A percentile compares a stretch with the other conserved stretches of the same genome.
These are phyloP conservation scores for Oidium heveae DNA, from an alignment of 2,329 filamentous ascomycete genomes.

Conservation along the genomic window DNA sequence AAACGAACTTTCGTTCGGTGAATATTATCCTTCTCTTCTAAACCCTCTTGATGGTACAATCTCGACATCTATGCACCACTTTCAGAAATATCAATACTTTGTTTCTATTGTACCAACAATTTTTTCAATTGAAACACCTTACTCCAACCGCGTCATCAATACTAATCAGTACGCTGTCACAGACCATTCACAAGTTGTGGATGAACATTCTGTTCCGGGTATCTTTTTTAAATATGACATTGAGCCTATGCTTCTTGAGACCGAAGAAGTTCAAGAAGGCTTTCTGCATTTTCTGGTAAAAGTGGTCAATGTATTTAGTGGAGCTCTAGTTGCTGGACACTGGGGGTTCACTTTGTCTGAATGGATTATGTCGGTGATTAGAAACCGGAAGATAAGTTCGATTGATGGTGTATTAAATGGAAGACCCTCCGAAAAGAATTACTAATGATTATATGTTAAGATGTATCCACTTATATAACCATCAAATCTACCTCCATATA, in stretches of 20 bases:
- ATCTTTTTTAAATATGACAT: conserved; percentile 99
- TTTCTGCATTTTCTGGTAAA: conserved; percentile 54
- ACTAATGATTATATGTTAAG: conserved; percentile 4
- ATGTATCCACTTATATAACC: no score
- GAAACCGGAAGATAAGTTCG: conserved; percentile 9
- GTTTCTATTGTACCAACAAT: conserved; percentile 83
- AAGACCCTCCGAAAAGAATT: conserved; percentile 10
- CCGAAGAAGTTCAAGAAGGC: conserved; percentile 57
- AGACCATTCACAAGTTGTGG: conserved; percentile 49
- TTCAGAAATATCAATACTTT: conserved; percentile 97
- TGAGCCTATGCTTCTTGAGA: conserved; percentile 71
- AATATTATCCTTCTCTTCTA: conserved; percentile 80
- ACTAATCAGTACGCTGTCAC: conserved; percentile 98
- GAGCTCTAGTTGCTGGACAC: conserved; percentile 76
- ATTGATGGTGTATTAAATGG: conserved; percentile 16
- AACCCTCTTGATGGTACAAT: conserved; percentile 89
- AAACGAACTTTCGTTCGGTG: conserved; percentile 85
- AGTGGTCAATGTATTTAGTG: conserved; percentile 72
- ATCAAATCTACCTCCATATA: no score
- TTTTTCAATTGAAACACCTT: conserved; percentile 38
- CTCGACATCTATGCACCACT: conserved; percentile 47
- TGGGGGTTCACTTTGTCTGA: conserved; percentile 76
- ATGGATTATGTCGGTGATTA: conserved; percentile 35
- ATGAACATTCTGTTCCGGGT: conserved; percentile 52
- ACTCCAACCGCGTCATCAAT: conserved; percentile 35